Conservation (phyloP, 1,139 yeast genomes). For the Meyerozyma guilliermondii region DNA sequence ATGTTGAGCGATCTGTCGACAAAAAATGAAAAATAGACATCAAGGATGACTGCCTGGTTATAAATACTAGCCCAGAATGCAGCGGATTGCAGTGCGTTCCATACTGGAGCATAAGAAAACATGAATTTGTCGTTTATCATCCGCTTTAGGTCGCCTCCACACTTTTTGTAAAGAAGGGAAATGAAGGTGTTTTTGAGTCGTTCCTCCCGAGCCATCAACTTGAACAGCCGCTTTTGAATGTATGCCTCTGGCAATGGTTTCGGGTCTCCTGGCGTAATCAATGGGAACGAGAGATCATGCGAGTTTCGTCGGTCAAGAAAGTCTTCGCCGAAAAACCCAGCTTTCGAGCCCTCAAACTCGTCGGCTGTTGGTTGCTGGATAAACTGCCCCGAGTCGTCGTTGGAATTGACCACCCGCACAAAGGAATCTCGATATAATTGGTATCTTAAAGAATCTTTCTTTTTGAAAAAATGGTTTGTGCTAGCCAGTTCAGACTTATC, state of each 20-base stretch:
- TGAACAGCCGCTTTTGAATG: background rate
- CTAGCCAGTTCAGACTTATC: background rate
- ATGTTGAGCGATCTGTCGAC: conserved; percentile 36
- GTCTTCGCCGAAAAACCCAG: background rate
- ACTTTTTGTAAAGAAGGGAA: background rate
- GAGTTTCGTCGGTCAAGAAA: background rate
- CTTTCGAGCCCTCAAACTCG: background rate
- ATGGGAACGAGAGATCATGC: background rate
- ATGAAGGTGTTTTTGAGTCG: background rate
- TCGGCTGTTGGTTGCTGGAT: background rate
- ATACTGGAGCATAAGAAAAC: conserved; percentile 21
- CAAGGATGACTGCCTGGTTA: conserved; percentile 20
- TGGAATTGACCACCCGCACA: background rate
- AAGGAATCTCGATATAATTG: background rate
- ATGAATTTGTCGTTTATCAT: conserved; percentile 14
- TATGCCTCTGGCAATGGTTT: background rate
- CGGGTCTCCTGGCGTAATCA: background rate
- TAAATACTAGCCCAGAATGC: conserved; percentile 27
- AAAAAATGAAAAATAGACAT: conserved; percentile 30
- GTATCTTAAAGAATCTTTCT: background rate
- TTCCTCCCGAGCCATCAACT: background rate
- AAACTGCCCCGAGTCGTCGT: background rate
- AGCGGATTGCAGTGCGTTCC: conserved; percentile 17
- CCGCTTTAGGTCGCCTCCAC: conserved; percentile 9
- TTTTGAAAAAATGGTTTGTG: background rate